Evolutionary conservation across 1,139 yeast species (phyloP).

Genomic region (Hemisphaericaspora lyxosophila): DNA sequence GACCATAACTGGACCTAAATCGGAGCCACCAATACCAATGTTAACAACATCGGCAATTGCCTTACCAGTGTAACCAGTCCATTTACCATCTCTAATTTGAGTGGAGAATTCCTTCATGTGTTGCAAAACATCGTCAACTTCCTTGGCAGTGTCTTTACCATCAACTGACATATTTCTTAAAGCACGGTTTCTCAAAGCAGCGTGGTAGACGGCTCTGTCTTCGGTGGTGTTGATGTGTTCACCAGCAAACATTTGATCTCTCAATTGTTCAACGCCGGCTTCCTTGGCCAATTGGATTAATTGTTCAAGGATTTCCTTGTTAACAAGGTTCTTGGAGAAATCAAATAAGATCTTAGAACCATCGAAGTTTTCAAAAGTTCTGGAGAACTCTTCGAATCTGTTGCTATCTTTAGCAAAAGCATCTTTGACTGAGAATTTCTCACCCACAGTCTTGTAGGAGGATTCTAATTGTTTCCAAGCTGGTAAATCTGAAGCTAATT

Average conservation of each 20-base stretch:
- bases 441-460: slow-evolving; percentile 65
- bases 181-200: slow-evolving; percentile 90
- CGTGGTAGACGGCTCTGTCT: slow-evolving; percentile 94
- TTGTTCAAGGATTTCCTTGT: slow-evolving; percentile 71
- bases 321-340: slow-evolving; percentile 88
- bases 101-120: slow-evolving; percentile 97
- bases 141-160: slow-evolving; percentile 84
- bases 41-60: slow-evolving; percentile 89
- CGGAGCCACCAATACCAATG: slow-evolving; percentile 99
- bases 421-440: slow-evolving; percentile 67
- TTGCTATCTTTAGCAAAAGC: slow-evolving; percentile 73
- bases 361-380: slow-evolving; percentile 78
- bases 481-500: slow-evolving; percentile 71
- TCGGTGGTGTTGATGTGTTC: slow-evolving; percentile 94
- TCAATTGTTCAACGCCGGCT: slow-evolving; percentile 80
- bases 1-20: slow-evolving; percentile 98
- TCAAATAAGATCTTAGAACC: slow-evolving; percentile 88
- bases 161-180: slow-evolving; percentile 83
- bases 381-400: slow-evolving; percentile 74
- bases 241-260: slow-evolving; percentile 91
- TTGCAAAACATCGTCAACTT: slow-evolving; percentile 83
- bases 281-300: slow-evolving; percentile 83
- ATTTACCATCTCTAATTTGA: slow-evolving; percentile 82
- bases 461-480: slow-evolving; percentile 81
- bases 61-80: slow-evolving; percentile 98